These are phyloP conservation scores for Hanseniaspora gamundiae DNA, from an alignment of 1,139 yeast species.

Conservation along the genomic window DNA sequence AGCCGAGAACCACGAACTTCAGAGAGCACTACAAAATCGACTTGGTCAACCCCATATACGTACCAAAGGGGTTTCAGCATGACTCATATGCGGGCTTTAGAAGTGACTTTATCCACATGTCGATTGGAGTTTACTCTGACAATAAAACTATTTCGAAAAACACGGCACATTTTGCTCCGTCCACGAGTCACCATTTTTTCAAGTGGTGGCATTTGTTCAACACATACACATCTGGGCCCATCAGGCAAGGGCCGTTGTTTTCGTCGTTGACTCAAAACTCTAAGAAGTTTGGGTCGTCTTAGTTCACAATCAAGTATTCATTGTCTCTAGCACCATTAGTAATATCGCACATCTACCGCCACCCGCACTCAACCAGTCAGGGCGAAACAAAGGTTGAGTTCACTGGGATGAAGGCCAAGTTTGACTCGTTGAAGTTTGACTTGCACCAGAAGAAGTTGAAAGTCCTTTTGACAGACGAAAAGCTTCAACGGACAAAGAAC, in stretches of 20 bases:
- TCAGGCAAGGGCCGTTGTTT: constrained; percentile 59
- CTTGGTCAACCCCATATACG: constrained; percentile 45
- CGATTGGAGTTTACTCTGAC: constrained; percentile 49
- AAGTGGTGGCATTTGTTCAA: constrained; percentile 73
- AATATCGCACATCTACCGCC: constrained; percentile 58
- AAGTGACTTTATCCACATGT: constrained; percentile 64
- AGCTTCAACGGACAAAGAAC: constrained; percentile 40
- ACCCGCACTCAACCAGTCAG: constrained; percentile 28
- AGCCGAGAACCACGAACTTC: constrained; percentile 26
- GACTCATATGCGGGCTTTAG: constrained; percentile 72
- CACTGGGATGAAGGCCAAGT: constrained; percentile 66
- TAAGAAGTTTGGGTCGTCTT: constrained; percentile 57
- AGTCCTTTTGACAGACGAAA: constrained; percentile 40
- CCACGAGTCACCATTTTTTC: constrained; percentile 52
- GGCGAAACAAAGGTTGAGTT: constrained; percentile 35
- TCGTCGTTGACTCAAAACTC: constrained; percentile 24
- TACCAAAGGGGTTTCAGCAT: constrained; percentile 29
- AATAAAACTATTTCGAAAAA: constrained; percentile 34
- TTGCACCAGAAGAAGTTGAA: constrained; percentile 70
- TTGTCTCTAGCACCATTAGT: constrained; percentile 57
- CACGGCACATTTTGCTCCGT: constrained; percentile 61
- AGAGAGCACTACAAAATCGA: constrained; percentile 59
- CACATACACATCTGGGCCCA: constrained; percentile 59
- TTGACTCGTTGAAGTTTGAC: constrained; percentile 54
- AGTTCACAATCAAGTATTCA: constrained; percentile 69